A percentile compares a stretch with the other conserved stretches of the same genome.
Evolutionary conservation across 768 basidiomycete species (phyloP).

Genomic region (Chiua virens): DNA sequence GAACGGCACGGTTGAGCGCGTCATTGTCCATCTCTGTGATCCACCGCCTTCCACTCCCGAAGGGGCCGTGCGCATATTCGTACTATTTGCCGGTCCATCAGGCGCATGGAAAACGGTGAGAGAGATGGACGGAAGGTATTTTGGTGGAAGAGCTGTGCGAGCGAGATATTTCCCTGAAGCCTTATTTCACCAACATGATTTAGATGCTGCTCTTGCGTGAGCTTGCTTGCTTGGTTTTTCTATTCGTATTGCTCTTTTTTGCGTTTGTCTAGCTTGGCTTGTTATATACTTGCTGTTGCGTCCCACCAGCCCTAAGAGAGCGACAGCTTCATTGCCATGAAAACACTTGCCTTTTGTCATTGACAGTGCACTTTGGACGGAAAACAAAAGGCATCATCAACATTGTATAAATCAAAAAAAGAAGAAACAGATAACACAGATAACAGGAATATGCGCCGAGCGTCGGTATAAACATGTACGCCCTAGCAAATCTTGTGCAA

Average conservation of each 20-base stretch:
- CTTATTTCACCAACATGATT: constrained; percentile 47
- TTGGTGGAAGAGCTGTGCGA: constrained; percentile 81
- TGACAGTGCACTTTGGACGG: too few species aligned
- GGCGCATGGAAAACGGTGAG: constrained; percentile 97
- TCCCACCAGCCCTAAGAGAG: too few species aligned
- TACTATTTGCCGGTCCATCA: constrained; percentile 85
- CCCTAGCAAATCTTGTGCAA: constrained; percentile 18
- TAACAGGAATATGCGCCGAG: constrained; percentile 19
- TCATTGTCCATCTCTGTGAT: constrained; percentile 75
- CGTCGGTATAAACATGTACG: constrained; percentile 10
- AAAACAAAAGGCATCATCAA: constrained; percentile 6
- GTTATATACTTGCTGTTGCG: neutral
- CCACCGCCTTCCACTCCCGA: constrained; percentile 64
- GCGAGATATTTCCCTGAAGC: constrained; percentile 79
- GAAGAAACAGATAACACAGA: constrained; percentile 4
- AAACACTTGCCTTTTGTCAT: too few species aligned
- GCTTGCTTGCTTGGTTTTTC: neutral
- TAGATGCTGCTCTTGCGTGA: constrained; percentile 43
- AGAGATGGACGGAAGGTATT: constrained; percentile 90
- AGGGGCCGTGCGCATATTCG: constrained; percentile 91
- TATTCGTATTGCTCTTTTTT: neutral
- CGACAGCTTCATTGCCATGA: too few species aligned
- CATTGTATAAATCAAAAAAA: constrained; percentile 15
- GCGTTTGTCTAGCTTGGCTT: neutral
- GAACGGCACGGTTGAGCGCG: constrained; percentile 90